A percentile compares a stretch with the other conserved stretches of the same genome.
Conservation (phyloP, 495 filamentous ascomycete genomes). For the Hypoxylon lenormandii region DNA sequence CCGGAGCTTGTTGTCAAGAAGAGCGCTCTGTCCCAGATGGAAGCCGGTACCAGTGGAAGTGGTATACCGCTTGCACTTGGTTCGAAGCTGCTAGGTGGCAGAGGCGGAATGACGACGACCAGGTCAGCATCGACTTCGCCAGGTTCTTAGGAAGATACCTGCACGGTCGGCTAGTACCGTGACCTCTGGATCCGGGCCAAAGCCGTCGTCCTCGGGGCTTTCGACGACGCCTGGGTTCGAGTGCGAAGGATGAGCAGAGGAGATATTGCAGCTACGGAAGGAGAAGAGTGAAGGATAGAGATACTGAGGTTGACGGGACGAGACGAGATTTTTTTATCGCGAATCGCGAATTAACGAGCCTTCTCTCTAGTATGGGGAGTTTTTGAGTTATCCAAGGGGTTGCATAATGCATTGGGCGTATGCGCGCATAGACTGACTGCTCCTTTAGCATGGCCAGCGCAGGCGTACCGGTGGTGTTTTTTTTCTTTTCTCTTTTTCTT, state of each 20-base stretch:
- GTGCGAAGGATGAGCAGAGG: slow-evolving; percentile 10
- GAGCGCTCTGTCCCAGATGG: slow-evolving; percentile 42
- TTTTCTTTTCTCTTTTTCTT: slow-evolving; percentile 4
- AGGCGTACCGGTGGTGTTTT: slow-evolving; percentile 26
- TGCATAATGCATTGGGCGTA: slow-evolving; percentile 17
- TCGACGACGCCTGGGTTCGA: slow-evolving; percentile 13
- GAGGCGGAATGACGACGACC: neutral
- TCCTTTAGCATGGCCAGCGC: slow-evolving; percentile 40
- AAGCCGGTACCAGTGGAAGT: slow-evolving; percentile 25
- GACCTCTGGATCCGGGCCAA: slow-evolving; percentile 29
- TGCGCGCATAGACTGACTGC: slow-evolving; percentile 28
- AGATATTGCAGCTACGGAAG: neutral
- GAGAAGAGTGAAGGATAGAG: neutral
- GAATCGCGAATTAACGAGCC: neutral
- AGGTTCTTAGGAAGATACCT: slow-evolving; percentile 45
- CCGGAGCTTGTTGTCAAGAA: slow-evolving; percentile 52
- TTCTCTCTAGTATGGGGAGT: slow-evolving; percentile 8
- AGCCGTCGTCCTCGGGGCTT: slow-evolving; percentile 11
- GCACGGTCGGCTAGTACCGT: slow-evolving; percentile 38
- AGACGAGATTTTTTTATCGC: neutral
- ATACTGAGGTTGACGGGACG: too few species aligned
- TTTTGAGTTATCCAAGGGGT: slow-evolving; percentile 5
- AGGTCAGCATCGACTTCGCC: slow-evolving; percentile 24
- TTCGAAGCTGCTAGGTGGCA: slow-evolving; percentile 32
- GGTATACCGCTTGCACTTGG: slow-evolving; percentile 17